These are phyloP conservation scores for Vigna trinervia DNA, from an alignment of 306 rosid genomes.

Conservation along the genomic window DNA sequence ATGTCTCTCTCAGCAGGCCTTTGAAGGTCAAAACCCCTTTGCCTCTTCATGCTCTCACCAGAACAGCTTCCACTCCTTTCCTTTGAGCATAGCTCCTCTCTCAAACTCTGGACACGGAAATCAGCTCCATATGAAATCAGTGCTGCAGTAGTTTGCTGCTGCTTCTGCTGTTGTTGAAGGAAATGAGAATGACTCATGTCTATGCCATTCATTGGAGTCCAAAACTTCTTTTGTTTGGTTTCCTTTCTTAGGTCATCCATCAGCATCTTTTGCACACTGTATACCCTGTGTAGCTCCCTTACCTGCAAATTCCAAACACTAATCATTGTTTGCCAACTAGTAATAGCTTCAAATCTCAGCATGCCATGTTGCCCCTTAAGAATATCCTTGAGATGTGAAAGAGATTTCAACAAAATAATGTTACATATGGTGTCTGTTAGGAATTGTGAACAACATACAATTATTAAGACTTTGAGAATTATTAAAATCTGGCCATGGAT, in stretches of 20 bases:
- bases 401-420: conserved; percentile 22
- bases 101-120: conserved; percentile 54
- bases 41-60: conserved; percentile 58
- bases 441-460: neutral
- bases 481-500: conserved; percentile 22
- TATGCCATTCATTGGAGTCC: conserved; percentile 55
- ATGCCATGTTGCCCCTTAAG: neutral
- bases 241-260: conserved; percentile 71
- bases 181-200: conserved; percentile 51
- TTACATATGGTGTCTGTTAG: neutral
- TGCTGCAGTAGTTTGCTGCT: conserved; percentile 18
- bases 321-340: conserved; percentile 17
- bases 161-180: conserved; percentile 37
- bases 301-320: conserved; percentile 61
- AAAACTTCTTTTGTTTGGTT: conserved; percentile 47
- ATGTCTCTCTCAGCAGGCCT: conserved; percentile 69
- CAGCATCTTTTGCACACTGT: conserved; percentile 79
- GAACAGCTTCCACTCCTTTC: conserved; percentile 89
- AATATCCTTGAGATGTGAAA: neutral
- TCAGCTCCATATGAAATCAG: conserved; percentile 45
- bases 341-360: conserved; percentile 30
- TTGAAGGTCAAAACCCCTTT: conserved; percentile 79
- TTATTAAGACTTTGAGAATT: neutral
- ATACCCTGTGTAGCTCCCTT: conserved; percentile 78
- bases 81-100: conserved; percentile 61